phyloP scores from a whole-genome alignment of 169 alveolate genomes.

The Plasmodium coatneyi region DNA sequence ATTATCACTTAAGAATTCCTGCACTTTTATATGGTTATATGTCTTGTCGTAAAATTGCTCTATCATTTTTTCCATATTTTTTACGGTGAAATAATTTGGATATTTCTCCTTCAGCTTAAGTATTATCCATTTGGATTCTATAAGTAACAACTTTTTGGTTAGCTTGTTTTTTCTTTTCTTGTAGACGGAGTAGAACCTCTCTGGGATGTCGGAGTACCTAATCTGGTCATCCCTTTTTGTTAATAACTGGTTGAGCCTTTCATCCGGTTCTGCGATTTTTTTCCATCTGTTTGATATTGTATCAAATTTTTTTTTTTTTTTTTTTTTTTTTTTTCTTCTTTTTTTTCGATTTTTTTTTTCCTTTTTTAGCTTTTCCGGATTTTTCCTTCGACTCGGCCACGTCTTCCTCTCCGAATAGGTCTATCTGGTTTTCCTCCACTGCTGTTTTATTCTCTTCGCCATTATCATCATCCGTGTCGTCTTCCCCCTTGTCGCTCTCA shows the following conservation, averaged over 20 bases:
- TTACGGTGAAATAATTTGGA: slow-evolving; percentile 79
- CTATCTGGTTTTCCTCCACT: background rate
- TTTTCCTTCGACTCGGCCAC: slow-evolving; percentile 10
- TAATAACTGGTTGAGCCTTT: slow-evolving; percentile 78
- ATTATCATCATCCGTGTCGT: no score
- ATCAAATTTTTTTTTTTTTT: slow-evolving; percentile 5
- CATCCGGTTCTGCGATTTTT: slow-evolving; percentile 82
- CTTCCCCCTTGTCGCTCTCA: background rate
- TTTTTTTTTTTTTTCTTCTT: slow-evolving; percentile 2
- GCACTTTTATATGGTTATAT: slow-evolving; percentile 41
- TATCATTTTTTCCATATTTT: slow-evolving; percentile 75
- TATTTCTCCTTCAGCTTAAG: slow-evolving; percentile 77
- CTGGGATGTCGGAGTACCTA: slow-evolving; percentile 81
- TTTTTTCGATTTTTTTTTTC: background rate
- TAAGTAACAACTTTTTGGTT: slow-evolving; percentile 75
- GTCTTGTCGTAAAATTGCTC: slow-evolving; percentile 77
- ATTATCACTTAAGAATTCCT: slow-evolving; percentile 41
- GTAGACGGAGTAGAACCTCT: slow-evolving; percentile 75
- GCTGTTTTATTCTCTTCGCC: background rate
- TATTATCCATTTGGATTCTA: slow-evolving; percentile 84
- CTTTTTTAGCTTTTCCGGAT: background rate
- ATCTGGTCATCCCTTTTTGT: slow-evolving; percentile 80
- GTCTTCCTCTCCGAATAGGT: slow-evolving; percentile 41
- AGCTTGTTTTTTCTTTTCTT: slow-evolving; percentile 47
- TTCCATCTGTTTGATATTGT: slow-evolving; percentile 8